Percentiles rank a stretch among this genome's conserved stretches.
Evolutionary conservation across 2,329 filamentous ascomycete species (phyloP).

Genomic region (Alternaria brassicicola): DNA sequence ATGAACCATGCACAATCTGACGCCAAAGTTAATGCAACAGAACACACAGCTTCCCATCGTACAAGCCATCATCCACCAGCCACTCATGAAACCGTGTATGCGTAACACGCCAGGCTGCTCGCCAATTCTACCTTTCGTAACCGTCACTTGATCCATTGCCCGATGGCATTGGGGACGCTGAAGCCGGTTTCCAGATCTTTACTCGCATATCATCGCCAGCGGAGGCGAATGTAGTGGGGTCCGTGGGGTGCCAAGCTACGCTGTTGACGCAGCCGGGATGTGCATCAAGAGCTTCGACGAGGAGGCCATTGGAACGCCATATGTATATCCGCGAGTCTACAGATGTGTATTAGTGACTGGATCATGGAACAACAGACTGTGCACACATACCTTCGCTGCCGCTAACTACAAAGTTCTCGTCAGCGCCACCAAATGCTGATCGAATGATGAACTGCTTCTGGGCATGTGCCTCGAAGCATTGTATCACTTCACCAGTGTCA

Average conservation of each 20-base stretch:
- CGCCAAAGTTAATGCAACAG: constrained; percentile 1
- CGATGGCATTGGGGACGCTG: constrained; percentile 18
- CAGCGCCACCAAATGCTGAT: constrained; percentile 83
- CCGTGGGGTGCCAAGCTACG: constrained; percentile 84
- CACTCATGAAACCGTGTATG: not conserved
- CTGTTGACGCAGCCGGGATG: constrained; percentile 84
- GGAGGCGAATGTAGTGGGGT: constrained; percentile 85
- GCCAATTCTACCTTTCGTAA: constrained; percentile 24
- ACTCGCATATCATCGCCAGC: constrained; percentile 87
- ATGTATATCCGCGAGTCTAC: constrained; percentile 76
- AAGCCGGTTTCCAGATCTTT: constrained; percentile 68
- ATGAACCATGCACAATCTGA: not conserved
- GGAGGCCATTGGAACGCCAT: constrained; percentile 83
- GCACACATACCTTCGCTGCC: constrained; percentile 78
- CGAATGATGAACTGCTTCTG: constrained; percentile 82
- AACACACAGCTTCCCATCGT: not conserved
- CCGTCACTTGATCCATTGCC: constrained; percentile 26
- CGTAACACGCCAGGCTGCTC: not conserved
- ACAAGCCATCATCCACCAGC: not conserved
- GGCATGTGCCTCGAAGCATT: constrained; percentile 75
- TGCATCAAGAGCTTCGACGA: constrained; percentile 76
- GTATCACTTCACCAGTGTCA: constrained; percentile 71
- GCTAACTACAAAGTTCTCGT: constrained; percentile 88
- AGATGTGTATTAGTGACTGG: not conserved
- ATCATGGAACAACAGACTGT: not conserved